phyloP scores from a whole-genome alignment of 1,139 yeast species.

The Wickerhamiella pararugosa region DNA sequence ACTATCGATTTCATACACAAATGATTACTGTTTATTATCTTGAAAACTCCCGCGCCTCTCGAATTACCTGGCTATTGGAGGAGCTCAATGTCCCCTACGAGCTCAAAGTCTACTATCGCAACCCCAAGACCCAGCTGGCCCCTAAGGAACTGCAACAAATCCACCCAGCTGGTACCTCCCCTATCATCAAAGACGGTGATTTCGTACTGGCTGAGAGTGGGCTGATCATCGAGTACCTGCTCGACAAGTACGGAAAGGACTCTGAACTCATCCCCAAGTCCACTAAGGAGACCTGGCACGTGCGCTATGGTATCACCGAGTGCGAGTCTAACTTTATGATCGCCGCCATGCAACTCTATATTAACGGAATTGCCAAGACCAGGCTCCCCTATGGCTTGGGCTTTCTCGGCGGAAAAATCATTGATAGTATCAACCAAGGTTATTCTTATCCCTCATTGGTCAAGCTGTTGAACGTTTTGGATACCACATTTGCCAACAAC shows the following conservation, averaged over 20 bases:
- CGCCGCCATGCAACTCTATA: conserved; percentile 30
- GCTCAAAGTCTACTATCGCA: conserved; percentile 31
- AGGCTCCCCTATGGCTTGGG: conserved; percentile 35
- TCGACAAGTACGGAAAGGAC: conserved; percentile 26
- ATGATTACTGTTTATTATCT: conserved; percentile 17
- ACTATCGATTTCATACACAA: too few species aligned
- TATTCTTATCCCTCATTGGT: conserved; percentile 14
- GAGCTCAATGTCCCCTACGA: conserved; percentile 37
- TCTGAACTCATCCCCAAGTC: conserved; percentile 17
- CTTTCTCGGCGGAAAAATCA: conserved; percentile 28
- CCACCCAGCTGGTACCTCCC: conserved; percentile 44
- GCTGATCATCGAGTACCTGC: conserved; percentile 18
- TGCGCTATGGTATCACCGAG: conserved; percentile 38
- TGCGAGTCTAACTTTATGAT: conserved; percentile 45
- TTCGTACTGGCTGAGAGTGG: conserved; percentile 17
- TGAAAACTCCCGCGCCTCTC: conserved; percentile 37
- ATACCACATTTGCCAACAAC: conserved; percentile 25
- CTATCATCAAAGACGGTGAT: conserved; percentile 29
- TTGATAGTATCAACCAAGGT: conserved; percentile 32
- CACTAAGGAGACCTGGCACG: conserved; percentile 25
- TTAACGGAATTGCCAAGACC: conserved; percentile 23
- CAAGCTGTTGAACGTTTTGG: conserved; percentile 22
- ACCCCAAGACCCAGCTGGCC: conserved; percentile 26
- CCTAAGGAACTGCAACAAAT: conserved; percentile 32
- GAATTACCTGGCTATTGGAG: conserved; percentile 41